These are phyloP conservation scores for Russula virescens DNA, from an alignment of 768 basidiomycete genomes.

Conservation along the genomic window DNA sequence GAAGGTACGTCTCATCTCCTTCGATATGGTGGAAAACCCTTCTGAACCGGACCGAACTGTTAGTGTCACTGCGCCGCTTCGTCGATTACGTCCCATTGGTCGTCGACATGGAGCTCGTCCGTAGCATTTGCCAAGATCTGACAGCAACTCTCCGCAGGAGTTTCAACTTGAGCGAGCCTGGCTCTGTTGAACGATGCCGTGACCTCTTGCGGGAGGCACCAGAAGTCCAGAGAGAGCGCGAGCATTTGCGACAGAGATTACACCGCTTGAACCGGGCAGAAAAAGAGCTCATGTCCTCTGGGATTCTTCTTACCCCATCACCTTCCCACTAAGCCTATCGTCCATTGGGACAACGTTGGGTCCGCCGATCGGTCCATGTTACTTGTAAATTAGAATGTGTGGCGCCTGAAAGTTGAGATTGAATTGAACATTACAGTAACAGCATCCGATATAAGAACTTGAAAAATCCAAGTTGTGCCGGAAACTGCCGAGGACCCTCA, in stretches of 20 bases:
- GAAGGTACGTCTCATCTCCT: slow-evolving; percentile 13
- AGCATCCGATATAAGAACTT: too few relatives aligned
- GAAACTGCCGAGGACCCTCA: too few relatives aligned
- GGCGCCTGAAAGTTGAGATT: too few relatives aligned
- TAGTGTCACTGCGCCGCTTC: slow-evolving; percentile 17
- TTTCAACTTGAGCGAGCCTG: slow-evolving; percentile 8
- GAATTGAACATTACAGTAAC: too few relatives aligned
- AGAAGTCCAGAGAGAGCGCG: not conserved
- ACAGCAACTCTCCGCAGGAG: not conserved
- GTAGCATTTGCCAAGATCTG: slow-evolving; percentile 4
- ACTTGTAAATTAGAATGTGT: too few relatives aligned
- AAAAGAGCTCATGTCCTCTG: slow-evolving; percentile 2
- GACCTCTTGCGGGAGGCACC: slow-evolving; percentile 3
- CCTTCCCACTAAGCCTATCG: not conserved
- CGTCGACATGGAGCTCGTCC: slow-evolving; percentile 20
- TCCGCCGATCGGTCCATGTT: too few relatives aligned
- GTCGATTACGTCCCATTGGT: slow-evolving; percentile 17
- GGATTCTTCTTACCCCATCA: not conserved
- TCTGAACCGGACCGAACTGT: not conserved
- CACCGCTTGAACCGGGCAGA: slow-evolving; percentile 1
- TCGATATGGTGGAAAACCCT: not conserved
- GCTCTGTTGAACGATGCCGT: slow-evolving; percentile 8
- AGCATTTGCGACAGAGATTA: not conserved
- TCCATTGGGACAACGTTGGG: too few relatives aligned
- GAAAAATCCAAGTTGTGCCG: too few relatives aligned